phyloP scores from a whole-genome alignment of 805 yeast genomes.

The Kockiozyma suomiensis region DNA sequence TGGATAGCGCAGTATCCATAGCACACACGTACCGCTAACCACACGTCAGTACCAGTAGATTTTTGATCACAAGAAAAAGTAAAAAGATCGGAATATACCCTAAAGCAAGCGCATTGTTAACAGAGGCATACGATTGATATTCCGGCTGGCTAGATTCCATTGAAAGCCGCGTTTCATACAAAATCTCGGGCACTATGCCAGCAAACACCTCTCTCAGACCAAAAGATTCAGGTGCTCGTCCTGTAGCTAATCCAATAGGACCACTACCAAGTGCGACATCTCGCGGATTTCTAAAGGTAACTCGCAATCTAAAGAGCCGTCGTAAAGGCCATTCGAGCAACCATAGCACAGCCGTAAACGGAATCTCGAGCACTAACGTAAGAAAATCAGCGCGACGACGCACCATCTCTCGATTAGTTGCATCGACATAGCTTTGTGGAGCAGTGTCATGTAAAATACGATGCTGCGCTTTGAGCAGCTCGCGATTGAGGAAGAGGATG shows the following conservation, averaged over 20 bases:
- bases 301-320: conserved; percentile 1
- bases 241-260: too few relatives aligned
- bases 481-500: conserved; percentile 1
- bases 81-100: background rate
- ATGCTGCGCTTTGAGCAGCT: background rate
- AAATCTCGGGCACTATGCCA: background rate
- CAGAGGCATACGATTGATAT: too few relatives aligned
- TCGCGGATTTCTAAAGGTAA: background rate
- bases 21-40: background rate
- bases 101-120: background rate
- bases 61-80: too few relatives aligned
- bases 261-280: background rate
- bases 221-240: background rate
- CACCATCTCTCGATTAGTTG: too few relatives aligned
- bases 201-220: background rate
- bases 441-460: background rate
- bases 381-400: background rate
- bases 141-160: too few relatives aligned
- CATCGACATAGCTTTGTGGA: background rate
- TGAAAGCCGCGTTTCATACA: background rate
- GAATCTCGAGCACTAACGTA: background rate
- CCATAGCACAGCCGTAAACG: background rate
- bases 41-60: background rate
- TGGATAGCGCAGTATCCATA: conserved; percentile 1
- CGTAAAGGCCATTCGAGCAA: background rate